phyloP scores from a whole-genome alignment of 441 rosid genomes.

The Erodium chrysanthum region DNA sequence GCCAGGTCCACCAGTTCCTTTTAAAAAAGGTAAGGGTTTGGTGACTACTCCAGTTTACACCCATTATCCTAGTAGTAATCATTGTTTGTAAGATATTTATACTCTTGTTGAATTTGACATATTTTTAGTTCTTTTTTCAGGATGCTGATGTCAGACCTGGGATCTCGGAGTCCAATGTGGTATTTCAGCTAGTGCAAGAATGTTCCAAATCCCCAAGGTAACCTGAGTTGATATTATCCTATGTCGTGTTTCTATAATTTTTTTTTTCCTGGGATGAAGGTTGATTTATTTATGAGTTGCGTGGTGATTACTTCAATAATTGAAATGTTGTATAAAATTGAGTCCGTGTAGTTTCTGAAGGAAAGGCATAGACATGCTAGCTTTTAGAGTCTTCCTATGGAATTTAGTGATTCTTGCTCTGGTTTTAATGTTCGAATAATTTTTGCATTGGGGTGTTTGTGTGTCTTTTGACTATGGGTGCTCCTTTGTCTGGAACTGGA shows the following conservation, averaged over 20 bases:
- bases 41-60: slow-evolving; percentile 40
- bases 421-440: too few relatives aligned
- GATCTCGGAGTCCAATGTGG: not conserved
- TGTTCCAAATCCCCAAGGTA: slow-evolving; percentile 37
- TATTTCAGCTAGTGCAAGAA: slow-evolving; percentile 30
- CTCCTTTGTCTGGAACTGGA: too few relatives aligned
- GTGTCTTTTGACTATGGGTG: too few relatives aligned
- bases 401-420: too few relatives aligned
- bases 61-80: slow-evolving; percentile 49
- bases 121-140: not conserved
- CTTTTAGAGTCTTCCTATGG: too few relatives aligned
- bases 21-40: slow-evolving; percentile 45
- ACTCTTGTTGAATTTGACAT: not conserved
- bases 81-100: not conserved
- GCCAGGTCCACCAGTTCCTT: slow-evolving; percentile 31
- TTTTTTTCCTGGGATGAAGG: too few relatives aligned
- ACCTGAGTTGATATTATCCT: not conserved
- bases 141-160: slow-evolving; percentile 1
- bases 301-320: not conserved
- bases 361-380: too few relatives aligned
- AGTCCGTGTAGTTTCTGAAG: too few relatives aligned
- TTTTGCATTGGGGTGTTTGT: too few relatives aligned
- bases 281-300: not conserved
- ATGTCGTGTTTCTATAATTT: not conserved
- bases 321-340: not conserved